Conservation (phyloP, 2,329 filamentous ascomycete species). For the Monosporascus ibericus region DNA sequence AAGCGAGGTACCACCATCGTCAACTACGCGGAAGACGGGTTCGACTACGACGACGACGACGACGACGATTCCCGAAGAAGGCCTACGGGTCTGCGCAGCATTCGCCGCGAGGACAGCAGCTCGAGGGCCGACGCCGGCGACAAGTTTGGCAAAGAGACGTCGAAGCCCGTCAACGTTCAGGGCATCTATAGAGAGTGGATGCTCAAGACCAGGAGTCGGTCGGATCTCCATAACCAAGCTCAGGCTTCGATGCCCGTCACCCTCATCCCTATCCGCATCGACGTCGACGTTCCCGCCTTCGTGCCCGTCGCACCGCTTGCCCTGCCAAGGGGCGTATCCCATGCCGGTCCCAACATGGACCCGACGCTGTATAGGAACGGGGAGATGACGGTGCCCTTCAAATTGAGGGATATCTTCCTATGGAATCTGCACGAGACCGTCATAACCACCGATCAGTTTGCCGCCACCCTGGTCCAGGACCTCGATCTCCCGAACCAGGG, state of each 20-base stretch:
- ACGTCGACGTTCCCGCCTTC: constrained; percentile 82
- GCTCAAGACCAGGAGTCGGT: constrained; percentile 59
- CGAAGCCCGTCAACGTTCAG: constrained; percentile 73
- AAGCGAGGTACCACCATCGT: constrained; percentile 95
- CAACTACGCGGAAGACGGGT: constrained; percentile 96
- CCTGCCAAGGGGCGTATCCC: constrained; percentile 56
- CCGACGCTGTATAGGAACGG: constrained; percentile 68
- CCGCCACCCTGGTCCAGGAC: constrained; percentile 83
- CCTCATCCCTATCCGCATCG: constrained; percentile 91
- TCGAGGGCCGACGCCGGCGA: constrained; percentile 61
- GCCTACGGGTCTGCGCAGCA: constrained; percentile 76
- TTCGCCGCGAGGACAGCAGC: constrained; percentile 68
- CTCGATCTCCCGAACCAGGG: constrained; percentile 78
- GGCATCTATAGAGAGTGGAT: constrained; percentile 96
- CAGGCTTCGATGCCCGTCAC: constrained; percentile 78
- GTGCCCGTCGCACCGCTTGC: constrained; percentile 60
- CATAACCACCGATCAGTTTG: constrained; percentile 92
- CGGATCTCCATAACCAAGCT: constrained; percentile 55
- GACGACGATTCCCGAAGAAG: constrained; percentile 71
- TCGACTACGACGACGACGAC: constrained; percentile 70
- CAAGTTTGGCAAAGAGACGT: constrained; percentile 77
- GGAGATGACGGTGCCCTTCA: constrained; percentile 76
- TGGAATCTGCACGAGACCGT: constrained; percentile 97
- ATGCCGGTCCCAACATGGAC: constrained; percentile 55
- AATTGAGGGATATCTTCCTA: constrained; percentile 89